Evolutionary conservation across 1,284 basidiomycete species (phyloP).

Genomic region (Marasmius tenuissimus): DNA sequence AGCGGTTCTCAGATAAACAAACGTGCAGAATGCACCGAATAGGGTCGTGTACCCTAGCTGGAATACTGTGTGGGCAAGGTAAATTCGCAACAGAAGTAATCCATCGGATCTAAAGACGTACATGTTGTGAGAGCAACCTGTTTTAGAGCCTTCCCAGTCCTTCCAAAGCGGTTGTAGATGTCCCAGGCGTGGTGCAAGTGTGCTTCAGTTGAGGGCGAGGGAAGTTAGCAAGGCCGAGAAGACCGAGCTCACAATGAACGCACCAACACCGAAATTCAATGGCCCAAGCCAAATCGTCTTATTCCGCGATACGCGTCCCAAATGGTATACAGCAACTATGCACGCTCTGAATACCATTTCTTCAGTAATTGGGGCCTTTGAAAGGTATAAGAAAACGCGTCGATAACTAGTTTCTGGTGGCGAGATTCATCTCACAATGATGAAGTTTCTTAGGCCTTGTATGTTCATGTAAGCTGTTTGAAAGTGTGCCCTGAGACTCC

Average conservation of each 20-base stretch:
- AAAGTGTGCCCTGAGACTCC: constrained; percentile 44
- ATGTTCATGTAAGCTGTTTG: constrained; percentile 46
- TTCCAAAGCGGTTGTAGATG: constrained; percentile 69
- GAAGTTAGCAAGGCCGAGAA: neutral
- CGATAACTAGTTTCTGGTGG: neutral
- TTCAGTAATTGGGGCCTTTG: constrained; percentile 87
- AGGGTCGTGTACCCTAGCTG: constrained; percentile 89
- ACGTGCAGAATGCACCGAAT: constrained; percentile 90
- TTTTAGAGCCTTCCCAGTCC: constrained; percentile 59
- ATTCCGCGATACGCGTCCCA: constrained; percentile 48
- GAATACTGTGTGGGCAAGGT: constrained; percentile 53
- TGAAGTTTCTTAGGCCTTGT: constrained; percentile 73
- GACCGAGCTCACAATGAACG: constrained; percentile 22
- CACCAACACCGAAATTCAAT: constrained; percentile 86
- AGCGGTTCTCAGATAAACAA: constrained; percentile 82
- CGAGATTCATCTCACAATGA: constrained; percentile 50
- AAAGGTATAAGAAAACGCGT: neutral
- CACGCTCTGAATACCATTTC: constrained; percentile 92
- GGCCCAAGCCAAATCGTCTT: constrained; percentile 81
- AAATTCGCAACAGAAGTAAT: neutral
- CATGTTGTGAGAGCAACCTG: constrained; percentile 60
- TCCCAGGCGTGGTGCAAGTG: constrained; percentile 94
- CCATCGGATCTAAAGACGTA: constrained; percentile 38
- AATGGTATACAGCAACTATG: constrained; percentile 72
- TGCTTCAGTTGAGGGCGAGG: constrained; percentile 46